These are phyloP conservation scores for Aspergillus udagawae DNA, from an alignment of 2,329 filamentous ascomycete genomes.

Conservation along the genomic window DNA sequence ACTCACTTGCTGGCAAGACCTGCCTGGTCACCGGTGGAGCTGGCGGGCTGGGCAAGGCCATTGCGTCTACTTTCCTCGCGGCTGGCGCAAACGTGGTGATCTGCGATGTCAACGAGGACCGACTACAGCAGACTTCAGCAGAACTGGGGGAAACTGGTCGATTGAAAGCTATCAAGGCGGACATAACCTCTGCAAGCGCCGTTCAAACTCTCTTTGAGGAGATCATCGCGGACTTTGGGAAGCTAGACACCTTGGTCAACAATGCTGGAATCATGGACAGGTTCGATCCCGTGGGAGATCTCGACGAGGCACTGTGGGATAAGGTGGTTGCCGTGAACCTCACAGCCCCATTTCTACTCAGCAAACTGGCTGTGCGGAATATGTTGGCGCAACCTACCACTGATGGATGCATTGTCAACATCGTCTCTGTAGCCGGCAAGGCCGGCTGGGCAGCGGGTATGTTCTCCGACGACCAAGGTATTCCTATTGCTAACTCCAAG, in stretches of 20 bases:
- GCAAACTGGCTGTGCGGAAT: conserved; percentile 48
- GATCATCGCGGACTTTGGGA: conserved; percentile 34
- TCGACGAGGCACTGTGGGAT: conserved; percentile 49
- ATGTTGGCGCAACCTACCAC: conserved; percentile 36
- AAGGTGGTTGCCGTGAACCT: conserved; percentile 54
- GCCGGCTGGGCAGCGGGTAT: conserved; percentile 41
- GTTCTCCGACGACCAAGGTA: conserved; percentile 1
- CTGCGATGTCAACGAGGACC: conserved; percentile 33
- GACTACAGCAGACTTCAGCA: conserved; percentile 17
- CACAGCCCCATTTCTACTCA: conserved; percentile 52
- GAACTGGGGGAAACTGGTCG: conserved; percentile 20
- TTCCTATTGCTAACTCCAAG: background rate
- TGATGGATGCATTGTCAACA: conserved; percentile 52
- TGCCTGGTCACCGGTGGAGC: conserved; percentile 35
- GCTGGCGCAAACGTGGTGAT: conserved; percentile 38
- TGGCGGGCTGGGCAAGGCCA: conserved; percentile 37
- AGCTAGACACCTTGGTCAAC: conserved; percentile 57
- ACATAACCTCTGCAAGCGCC: conserved; percentile 35
- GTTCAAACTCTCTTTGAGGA: conserved; percentile 37
- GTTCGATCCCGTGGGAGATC: conserved; percentile 51
- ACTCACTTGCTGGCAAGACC: conserved; percentile 19
- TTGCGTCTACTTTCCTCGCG: conserved; percentile 29
- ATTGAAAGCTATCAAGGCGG: conserved; percentile 28
- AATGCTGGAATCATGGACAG: conserved; percentile 57
- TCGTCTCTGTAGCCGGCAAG: conserved; percentile 46